phyloP scores from a whole-genome alignment of 2,329 filamentous ascomycete species.

The Ceratocystis albifundus region DNA sequence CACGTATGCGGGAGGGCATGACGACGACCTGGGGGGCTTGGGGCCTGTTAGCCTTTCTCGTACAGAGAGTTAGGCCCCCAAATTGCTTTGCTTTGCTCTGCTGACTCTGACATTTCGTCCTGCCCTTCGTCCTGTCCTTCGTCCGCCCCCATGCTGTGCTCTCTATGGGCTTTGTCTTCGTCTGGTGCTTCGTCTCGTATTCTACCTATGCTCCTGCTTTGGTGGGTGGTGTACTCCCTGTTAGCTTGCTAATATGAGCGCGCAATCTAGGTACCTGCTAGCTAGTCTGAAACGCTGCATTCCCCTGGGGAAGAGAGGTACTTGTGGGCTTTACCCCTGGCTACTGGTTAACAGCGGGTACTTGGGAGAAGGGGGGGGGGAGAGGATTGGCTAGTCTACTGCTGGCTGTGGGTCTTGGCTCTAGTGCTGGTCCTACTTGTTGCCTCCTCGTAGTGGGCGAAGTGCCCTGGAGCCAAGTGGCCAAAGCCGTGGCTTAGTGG shows the following conservation, averaged over 20 bases:
- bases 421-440: too few species aligned
- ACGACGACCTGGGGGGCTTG: too few species aligned
- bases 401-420: too few species aligned
- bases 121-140: too few species aligned
- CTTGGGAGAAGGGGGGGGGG: neutral
- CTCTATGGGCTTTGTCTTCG: neutral
- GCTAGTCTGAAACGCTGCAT: neutral
- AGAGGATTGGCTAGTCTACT: neutral
- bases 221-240: constrained; percentile 21
- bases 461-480: neutral
- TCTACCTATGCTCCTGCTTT: neutral
- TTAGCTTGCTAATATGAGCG: constrained; percentile 29
- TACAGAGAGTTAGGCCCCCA: too few species aligned
- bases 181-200: neutral
- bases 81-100: too few species aligned
- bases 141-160: too few species aligned
- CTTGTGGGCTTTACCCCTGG: constrained; percentile 14
- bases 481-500: neutral
- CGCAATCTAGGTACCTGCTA: constrained; percentile 4
- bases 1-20: too few species aligned
- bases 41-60: too few species aligned
- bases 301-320: neutral
- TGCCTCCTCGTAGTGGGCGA: too few species aligned
- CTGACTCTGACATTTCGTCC: too few species aligned
- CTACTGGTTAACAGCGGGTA: constrained; percentile 7